Percentiles rank a stretch among this genome's conserved stretches.
These are phyloP conservation scores for Diatrype stigma DNA, from an alignment of 2,329 filamentous ascomycete species.

Conservation along the genomic window DNA sequence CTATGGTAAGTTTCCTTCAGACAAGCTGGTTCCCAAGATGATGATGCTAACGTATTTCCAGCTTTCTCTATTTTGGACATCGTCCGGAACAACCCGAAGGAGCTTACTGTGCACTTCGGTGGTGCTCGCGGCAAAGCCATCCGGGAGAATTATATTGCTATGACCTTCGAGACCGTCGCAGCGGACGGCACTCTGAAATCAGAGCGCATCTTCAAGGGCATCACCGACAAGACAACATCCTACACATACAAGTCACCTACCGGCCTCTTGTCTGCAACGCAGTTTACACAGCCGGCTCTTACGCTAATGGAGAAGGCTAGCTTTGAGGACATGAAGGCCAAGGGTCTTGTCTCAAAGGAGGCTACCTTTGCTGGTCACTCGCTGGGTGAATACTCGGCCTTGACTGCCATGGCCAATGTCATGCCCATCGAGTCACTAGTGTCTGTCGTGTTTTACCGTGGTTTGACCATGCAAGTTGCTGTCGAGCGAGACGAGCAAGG, in stretches of 20 bases:
- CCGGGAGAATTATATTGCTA: conserved; percentile 98
- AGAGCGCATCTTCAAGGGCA: conserved; percentile 99
- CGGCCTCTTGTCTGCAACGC: conserved; percentile 90
- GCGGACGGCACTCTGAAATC: conserved; percentile 92
- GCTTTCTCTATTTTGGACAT: conserved; percentile 97
- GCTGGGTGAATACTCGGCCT: conserved; percentile 94
- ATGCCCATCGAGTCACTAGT: conserved; percentile 99
- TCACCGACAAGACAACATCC: conserved; percentile 84
- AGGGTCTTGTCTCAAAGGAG: conserved; percentile 91
- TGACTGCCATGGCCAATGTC: conserved; percentile 93
- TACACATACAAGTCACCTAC: conserved; percentile 97
- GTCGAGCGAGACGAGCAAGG: conserved; percentile 92
- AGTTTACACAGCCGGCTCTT: conserved; percentile 96
- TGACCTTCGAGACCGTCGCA: conserved; percentile 98
- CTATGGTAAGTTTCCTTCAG: conserved; percentile 65
- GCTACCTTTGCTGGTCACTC: conserved; percentile 98
- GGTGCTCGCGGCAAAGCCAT: conserved; percentile 95
- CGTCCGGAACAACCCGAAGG: conserved; percentile 98
- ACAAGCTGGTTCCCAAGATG: neutral
- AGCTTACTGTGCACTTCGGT: conserved; percentile 97
- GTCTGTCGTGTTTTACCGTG: conserved; percentile 98
- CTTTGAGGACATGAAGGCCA: conserved; percentile 98
- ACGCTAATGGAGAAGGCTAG: conserved; percentile 99
- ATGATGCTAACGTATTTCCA: conserved; percentile 28
- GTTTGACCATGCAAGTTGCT: conserved; percentile 97